Conservation (phyloP, 225 moss, liverwort and hornwort genomes). For the Physcomitrium patens region DNA sequence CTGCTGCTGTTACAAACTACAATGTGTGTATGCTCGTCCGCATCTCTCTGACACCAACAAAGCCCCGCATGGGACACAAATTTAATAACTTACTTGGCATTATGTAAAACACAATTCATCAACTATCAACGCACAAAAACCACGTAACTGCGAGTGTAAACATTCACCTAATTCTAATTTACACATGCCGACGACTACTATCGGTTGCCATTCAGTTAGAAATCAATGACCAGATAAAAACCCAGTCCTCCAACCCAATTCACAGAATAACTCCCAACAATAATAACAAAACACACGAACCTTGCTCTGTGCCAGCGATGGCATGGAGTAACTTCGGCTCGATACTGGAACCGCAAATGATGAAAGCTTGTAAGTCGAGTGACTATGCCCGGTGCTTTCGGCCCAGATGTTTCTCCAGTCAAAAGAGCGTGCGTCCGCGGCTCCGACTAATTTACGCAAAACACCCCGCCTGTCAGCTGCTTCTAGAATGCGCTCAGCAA, state of each 20-base stretch:
- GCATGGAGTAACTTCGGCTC: constrained; percentile 45
- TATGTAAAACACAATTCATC: not conserved
- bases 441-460: constrained; percentile 44
- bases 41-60: constrained; percentile 47
- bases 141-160: not conserved
- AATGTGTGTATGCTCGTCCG: constrained; percentile 49
- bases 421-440: constrained; percentile 34
- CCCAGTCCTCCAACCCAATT: constrained; percentile 17
- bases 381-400: constrained; percentile 45
- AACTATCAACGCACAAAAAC: not conserved
- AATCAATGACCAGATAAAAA: not conserved
- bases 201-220: not conserved
- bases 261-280: not conserved
- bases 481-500: constrained; percentile 71
- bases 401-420: constrained; percentile 50
- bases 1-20: constrained; percentile 38
- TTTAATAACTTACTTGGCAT: constrained; percentile 16
- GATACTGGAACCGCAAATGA: constrained; percentile 46
- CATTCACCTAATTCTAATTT: too few species aligned
- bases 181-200: too few species aligned
- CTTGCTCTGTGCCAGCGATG: constrained; percentile 47
- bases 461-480: constrained; percentile 58
- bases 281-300: constrained; percentile 35
- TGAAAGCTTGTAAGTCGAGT: constrained; percentile 44
- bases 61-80: constrained; percentile 19